Base-by-base conservation (phyloP, 768 basidiomycete genomes). In the Trametes sanguinea region DNA sequence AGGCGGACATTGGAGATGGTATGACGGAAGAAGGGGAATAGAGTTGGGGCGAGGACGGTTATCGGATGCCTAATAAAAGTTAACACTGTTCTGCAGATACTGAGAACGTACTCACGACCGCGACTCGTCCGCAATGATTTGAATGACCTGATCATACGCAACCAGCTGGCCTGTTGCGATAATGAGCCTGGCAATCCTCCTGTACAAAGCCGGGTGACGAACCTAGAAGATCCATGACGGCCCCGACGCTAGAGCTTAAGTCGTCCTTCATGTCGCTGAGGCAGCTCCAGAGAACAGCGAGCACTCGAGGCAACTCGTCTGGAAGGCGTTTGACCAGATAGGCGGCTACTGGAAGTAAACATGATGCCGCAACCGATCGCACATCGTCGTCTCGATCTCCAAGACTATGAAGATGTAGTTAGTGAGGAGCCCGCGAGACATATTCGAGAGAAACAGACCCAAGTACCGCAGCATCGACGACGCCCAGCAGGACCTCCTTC, bases 171-270 rank as follows among this genome's bases (percentile, higher is more conserved):
- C 94, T 95, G 65, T 42, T 17, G 6, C 42, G 27, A 48, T 16
- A 45, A 14, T 61, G 44, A 51, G 50, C 39, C 22, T 11, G 4
- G 8, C 6, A 22, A 50, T 35, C 10, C 22, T 29, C 17, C 17
- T 14, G n/a, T 44, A 47, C 54, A 40, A 14, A 7, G n/a, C 17
- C 13, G 57, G 30, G 8, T 50, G 51, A 44, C 77, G 61, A 65
- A 94, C 95, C 92, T n/a, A 99, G 78, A 2, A 99, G 80, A 71
- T 97, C 95, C 97, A 99, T 98, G 29, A 98, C 94, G 9, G 92
- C 89, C 43, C 95, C 95, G 42, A 97, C 94, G 61, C 95, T 98
- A 54, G 94, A 98, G 65, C 94, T 94, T 2, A 99, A 76, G 68
- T 99, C 97, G 73, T 99, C 97, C 71, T 94, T 95, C 85, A 96